Percentiles rank a stretch among this genome's conserved stretches.
phyloP scores from a whole-genome alignment of 495 filamentous ascomycete genomes.

The Tricharina praecox region DNA sequence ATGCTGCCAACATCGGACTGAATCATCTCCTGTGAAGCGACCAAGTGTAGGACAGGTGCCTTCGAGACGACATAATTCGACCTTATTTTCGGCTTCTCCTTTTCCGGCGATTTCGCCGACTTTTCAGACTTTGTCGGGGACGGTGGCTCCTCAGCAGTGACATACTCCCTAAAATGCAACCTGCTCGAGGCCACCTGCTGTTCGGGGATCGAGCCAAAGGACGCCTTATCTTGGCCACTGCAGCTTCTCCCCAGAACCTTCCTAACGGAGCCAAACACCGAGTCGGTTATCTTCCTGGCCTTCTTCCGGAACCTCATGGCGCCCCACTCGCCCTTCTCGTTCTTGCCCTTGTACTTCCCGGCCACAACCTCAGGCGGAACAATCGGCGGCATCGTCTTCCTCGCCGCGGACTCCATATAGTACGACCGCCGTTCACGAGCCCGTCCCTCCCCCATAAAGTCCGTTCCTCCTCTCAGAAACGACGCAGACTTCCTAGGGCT shows the following conservation, averaged over 20 bases:
- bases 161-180: constrained; percentile 22
- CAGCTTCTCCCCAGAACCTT: constrained; percentile 14
- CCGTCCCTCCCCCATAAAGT: constrained; percentile 25
- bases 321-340: constrained; percentile 7
- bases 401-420: constrained; percentile 19
- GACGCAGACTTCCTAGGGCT: constrained; percentile 20
- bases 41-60: constrained; percentile 18
- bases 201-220: constrained; percentile 10
- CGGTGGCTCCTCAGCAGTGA: constrained; percentile 17
- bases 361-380: constrained; percentile 13
- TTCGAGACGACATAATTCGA: constrained; percentile 18
- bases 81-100: constrained; percentile 18
- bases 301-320: constrained; percentile 11
- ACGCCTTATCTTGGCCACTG: background rate
- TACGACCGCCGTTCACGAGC: constrained; percentile 17
- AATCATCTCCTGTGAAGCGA: constrained; percentile 22
- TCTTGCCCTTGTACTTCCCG: constrained; percentile 5
- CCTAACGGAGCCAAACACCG: constrained; percentile 23
- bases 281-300: constrained; percentile 21
- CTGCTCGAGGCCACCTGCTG: constrained; percentile 21
- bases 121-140: too few relatives aligned
- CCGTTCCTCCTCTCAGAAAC: constrained; percentile 25
- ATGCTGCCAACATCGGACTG: constrained; percentile 21
- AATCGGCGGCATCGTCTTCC: constrained; percentile 13
- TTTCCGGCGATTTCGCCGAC: too few relatives aligned